Evolutionary conservation across 2,329 filamentous ascomycete genomes (phyloP), one percentile per base, ranked within the genome.

Genomic region (Ilyonectria mors-panacis): DNA sequence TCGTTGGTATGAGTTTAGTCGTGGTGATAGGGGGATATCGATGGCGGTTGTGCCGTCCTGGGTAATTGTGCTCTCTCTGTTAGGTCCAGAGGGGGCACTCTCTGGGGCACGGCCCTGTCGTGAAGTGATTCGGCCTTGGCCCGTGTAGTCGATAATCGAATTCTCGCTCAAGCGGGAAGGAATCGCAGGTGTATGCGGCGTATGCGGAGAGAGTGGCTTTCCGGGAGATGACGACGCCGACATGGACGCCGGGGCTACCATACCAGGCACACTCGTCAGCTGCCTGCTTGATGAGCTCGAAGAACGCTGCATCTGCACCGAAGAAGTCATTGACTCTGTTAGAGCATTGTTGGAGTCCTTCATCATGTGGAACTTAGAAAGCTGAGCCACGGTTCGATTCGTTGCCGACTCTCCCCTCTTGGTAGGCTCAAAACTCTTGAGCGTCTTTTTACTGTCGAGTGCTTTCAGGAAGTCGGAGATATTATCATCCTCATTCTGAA

Each of bases 141-240:
- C 69, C 21, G 75, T 70, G 51, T 81, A 79, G 59, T 81, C 80
- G 42, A 81, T 80, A 35, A 96, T 94, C 58, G 93, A 96, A 76
- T 97, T 95, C 69, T 96, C 94, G 77, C 94, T 97, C 23, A 99
- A 84, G n/a, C 96, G 89, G 8, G 95, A 98, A 21, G 95, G 95
- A 30, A 98, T 94, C 12, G 95, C 94, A 4, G 96, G 96, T 0
- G 94, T 97, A 76, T 98, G 95, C 1, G 95, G 94, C 0, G 94
- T 97, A 77, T 95, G 94, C 10, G 93, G 94, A 3, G 94, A 97
- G 19, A 97, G 88, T 0, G 94, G 94, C 75, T 97, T 97, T 63
- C 93, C 94, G 1, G 95, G 95, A 10, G 95, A 98, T 1, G 94
- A 95, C 1, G 94, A 95, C 12, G 92, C 91, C 4, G 95, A 98